A percentile compares a stretch with the other conserved stretches of the same genome.
Conservation (phyloP, 805 yeast species). For the Candida nemodendra region DNA sequence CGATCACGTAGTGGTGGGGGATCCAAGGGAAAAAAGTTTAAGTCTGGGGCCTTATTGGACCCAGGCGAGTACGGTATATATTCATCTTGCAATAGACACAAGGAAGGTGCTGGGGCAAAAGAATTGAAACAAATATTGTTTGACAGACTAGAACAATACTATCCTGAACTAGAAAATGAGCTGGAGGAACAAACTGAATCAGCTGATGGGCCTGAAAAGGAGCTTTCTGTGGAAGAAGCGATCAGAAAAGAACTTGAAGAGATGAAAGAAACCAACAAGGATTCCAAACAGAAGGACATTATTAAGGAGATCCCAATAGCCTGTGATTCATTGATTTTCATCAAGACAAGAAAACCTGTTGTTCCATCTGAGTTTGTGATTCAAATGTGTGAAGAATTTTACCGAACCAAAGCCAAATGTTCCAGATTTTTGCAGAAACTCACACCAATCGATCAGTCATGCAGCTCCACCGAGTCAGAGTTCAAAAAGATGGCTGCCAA, state of each 20-base stretch:
- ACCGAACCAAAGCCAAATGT: slow-evolving; percentile 49
- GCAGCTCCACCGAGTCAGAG: slow-evolving; percentile 69
- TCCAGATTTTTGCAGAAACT: slow-evolving; percentile 76
- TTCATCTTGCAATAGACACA: slow-evolving; percentile 82
- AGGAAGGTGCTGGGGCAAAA: slow-evolving; percentile 73
- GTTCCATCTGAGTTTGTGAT: slow-evolving; percentile 73
- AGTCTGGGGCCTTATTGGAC: slow-evolving; percentile 54
- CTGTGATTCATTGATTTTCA: slow-evolving; percentile 82
- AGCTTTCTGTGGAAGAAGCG: slow-evolving; percentile 70
- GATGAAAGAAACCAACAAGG: slow-evolving; percentile 44
- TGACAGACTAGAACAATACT: slow-evolving; percentile 50
- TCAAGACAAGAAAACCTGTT: slow-evolving; percentile 76
- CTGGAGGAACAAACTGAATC: slow-evolving; percentile 19
- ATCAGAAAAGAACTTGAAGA: slow-evolving; percentile 69
- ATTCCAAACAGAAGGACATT: slow-evolving; percentile 43
- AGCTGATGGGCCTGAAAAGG: slow-evolving; percentile 38
- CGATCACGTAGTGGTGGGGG: slow-evolving; percentile 21
- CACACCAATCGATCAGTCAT: slow-evolving; percentile 76
- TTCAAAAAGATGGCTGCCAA: slow-evolving; percentile 46
- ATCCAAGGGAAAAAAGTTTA: slow-evolving; percentile 37
- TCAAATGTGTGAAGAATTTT: slow-evolving; percentile 59
- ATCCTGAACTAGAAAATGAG: slow-evolving; percentile 33
- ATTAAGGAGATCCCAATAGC: slow-evolving; percentile 62
- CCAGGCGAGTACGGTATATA: slow-evolving; percentile 86
- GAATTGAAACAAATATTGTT: slow-evolving; percentile 63